phyloP scores from a whole-genome alignment of 768 basidiomycete genomes.

The Podaxis sp. region DNA sequence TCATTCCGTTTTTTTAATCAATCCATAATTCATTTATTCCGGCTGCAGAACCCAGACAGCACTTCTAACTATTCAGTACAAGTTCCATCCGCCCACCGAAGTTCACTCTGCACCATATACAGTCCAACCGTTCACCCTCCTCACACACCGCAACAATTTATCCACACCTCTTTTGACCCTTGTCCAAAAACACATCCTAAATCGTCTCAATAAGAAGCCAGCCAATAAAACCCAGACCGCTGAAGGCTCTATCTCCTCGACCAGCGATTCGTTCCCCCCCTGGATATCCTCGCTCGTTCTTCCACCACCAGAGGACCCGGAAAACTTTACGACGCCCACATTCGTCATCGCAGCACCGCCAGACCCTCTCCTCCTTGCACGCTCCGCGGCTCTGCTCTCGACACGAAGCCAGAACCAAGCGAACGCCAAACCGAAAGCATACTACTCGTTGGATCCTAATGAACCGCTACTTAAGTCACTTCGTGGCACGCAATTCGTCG shows the following conservation, averaged over 20 bases:
- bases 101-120: slow-evolving; percentile 29
- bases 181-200: slow-evolving; percentile 45
- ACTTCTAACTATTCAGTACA: slow-evolving; percentile 72
- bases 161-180: slow-evolving; percentile 47
- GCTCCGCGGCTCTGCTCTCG: slow-evolving; percentile 4
- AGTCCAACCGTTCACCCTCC: slow-evolving; percentile 43
- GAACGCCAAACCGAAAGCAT: slow-evolving; percentile 32
- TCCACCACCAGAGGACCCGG: slow-evolving; percentile 54
- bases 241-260: neutral
- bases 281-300: slow-evolving; percentile 58
- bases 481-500: slow-evolving; percentile 66
- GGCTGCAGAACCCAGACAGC: slow-evolving; percentile 59
- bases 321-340: slow-evolving; percentile 53
- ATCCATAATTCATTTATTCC: neutral
- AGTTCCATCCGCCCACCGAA: slow-evolving; percentile 52
- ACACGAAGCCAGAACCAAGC: slow-evolving; percentile 11
- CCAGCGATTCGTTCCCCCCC: slow-evolving; percentile 32
- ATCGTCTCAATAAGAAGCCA: slow-evolving; percentile 44
- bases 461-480: slow-evolving; percentile 48
- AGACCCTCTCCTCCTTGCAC: slow-evolving; percentile 27
- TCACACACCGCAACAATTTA: slow-evolving; percentile 65
- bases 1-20: slow-evolving; percentile 1
- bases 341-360: slow-evolving; percentile 56
- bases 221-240: neutral
- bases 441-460: slow-evolving; percentile 56